Percentiles rank a stretch among this genome's conserved stretches.
Conservation (phyloP, 768 basidiomycete genomes). For the Suillus subaureus region DNA sequence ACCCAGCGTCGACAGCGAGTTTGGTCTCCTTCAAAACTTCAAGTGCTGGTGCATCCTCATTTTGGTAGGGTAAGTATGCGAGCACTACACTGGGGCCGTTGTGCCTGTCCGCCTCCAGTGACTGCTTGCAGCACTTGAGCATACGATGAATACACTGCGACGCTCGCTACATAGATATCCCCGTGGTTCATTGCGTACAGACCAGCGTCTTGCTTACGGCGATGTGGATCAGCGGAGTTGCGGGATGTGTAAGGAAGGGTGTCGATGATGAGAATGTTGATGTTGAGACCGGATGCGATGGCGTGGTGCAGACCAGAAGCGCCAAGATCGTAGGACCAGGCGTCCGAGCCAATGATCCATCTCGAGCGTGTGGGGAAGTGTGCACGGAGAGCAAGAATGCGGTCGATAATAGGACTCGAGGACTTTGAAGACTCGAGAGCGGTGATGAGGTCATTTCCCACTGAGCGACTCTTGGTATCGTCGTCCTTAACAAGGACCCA, state of each 20-base stretch:
- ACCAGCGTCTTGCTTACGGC: slow-evolving; percentile 94
- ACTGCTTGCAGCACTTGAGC: slow-evolving; percentile 90
- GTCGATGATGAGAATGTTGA: slow-evolving; percentile 96
- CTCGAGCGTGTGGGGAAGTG: slow-evolving; percentile 72
- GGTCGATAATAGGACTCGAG: slow-evolving; percentile 48
- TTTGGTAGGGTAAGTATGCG: slow-evolving; percentile 89
- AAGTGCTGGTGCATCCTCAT: slow-evolving; percentile 77
- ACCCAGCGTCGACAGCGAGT: slow-evolving; percentile 91
- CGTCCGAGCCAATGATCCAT: slow-evolving; percentile 99
- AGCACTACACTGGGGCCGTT: slow-evolving; percentile 90
- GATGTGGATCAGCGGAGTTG: slow-evolving; percentile 63
- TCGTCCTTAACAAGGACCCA: slow-evolving; percentile 86
- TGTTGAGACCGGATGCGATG: slow-evolving; percentile 85
- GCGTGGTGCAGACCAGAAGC: slow-evolving; percentile 94
- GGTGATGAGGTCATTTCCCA: slow-evolving; percentile 60
- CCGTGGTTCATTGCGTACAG: slow-evolving; percentile 99
- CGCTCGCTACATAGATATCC: slow-evolving; percentile 92
- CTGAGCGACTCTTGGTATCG: slow-evolving; percentile 53
- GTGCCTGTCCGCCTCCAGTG: slow-evolving; percentile 87
- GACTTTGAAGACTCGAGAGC: slow-evolving; percentile 45
- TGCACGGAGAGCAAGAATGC: slow-evolving; percentile 58
- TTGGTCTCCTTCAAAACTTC: slow-evolving; percentile 98
- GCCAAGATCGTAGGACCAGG: slow-evolving; percentile 97
- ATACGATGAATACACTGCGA: slow-evolving; percentile 96
- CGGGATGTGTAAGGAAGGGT: slow-evolving; percentile 86